Percentiles rank a stretch among this genome's conserved stretches.
Evolutionary conservation across 345 rosid genomes (phyloP).

Genomic region (Hypericum androsaemum): DNA sequence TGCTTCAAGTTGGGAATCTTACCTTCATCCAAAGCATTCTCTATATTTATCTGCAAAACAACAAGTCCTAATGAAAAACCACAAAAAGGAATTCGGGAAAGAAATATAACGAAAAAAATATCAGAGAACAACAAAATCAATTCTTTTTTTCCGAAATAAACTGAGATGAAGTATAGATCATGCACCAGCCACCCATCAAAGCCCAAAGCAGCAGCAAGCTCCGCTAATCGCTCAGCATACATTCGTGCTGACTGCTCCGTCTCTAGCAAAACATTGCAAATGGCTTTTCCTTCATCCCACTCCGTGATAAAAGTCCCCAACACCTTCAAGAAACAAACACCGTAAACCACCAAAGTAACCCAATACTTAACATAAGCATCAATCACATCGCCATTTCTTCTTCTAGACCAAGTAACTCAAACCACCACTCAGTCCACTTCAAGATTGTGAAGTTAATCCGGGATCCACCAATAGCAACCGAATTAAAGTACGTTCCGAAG

Average conservation of each 20-base stretch:
- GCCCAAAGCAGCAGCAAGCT: slow-evolving; percentile 58
- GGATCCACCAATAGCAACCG: no score
- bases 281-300: slow-evolving; percentile 58
- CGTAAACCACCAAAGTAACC: no score
- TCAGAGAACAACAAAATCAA: background rate
- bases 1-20: slow-evolving; percentile 53
- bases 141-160: background rate
- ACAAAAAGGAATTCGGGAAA: background rate
- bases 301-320: slow-evolving; percentile 85
- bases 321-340: slow-evolving; percentile 28
- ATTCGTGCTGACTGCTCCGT: slow-evolving; percentile 59
- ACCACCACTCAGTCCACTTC: no score
- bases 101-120: background rate
- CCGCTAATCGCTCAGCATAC: slow-evolving; percentile 62
- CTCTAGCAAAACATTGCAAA: slow-evolving; percentile 45
- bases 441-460: no score
- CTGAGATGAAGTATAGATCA: no score
- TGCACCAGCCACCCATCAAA: slow-evolving; percentile 92
- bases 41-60: slow-evolving; percentile 60
- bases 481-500: no score
- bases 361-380: no score
- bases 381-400: no score
- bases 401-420: no score
- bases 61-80: slow-evolving; percentile 3
- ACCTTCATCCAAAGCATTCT: slow-evolving; percentile 35